Percentiles rank a stretch among this genome's conserved stretches.
These are phyloP conservation scores for Neocallimastix lanati DNA, from an alignment of 192 early-diverging fungal species.

Conservation along the genomic window DNA sequence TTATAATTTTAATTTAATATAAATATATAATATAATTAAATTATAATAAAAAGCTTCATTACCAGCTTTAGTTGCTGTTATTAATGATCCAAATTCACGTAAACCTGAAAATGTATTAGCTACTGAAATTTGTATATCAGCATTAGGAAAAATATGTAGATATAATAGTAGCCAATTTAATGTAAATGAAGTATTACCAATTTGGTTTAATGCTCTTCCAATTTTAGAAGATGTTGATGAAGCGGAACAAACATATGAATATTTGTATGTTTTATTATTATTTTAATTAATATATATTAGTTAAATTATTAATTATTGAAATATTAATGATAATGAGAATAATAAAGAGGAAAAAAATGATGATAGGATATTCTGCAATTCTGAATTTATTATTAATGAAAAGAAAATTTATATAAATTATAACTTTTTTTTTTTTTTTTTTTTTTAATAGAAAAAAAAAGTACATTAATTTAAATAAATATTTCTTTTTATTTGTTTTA, in stretches of 20 bases:
- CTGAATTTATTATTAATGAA: too few species aligned
- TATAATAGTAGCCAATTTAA: conserved; percentile 43
- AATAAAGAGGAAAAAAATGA: too few species aligned
- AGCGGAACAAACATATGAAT: conserved; percentile 55
- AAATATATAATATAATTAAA: conserved; percentile 1
- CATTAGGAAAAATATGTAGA: conserved; percentile 72
- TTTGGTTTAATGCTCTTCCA: conserved; percentile 65
- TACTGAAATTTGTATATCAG: conserved; percentile 86
- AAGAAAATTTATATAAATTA: too few species aligned
- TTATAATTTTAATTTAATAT: too few species aligned
- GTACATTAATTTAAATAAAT: too few species aligned
- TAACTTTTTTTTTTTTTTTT: too few species aligned
- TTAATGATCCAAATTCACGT: conserved; percentile 45
- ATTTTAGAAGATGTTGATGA: conserved; percentile 78
- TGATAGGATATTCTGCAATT: neutral
- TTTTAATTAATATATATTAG: too few species aligned
- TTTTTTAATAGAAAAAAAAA: too few species aligned
- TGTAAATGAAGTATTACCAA: conserved; percentile 23
- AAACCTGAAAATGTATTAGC: conserved; percentile 59
- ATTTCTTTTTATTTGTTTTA: too few species aligned
- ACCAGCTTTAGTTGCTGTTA: conserved; percentile 48
- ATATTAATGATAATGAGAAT: too few species aligned
- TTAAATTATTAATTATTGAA: too few species aligned
- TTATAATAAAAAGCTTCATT: conserved; percentile 33
- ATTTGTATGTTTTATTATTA: conserved; percentile 57